Conservation (phyloP, 768 basidiomycete species). For the Lactifluus pinguis region DNA sequence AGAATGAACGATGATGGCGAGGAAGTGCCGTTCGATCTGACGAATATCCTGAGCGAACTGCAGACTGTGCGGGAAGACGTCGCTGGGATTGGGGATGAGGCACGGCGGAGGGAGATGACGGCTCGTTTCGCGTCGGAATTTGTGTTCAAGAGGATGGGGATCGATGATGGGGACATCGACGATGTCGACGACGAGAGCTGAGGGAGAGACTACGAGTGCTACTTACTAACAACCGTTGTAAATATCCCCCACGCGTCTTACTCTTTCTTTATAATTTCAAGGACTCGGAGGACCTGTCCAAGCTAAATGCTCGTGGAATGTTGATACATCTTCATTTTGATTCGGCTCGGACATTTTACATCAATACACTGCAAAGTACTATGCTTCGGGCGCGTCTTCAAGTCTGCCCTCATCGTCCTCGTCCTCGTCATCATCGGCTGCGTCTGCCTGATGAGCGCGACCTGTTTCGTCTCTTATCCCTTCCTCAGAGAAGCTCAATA, state of each 20-base stretch:
- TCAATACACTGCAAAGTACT: neutral
- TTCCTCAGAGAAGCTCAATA: slow-evolving; percentile 76
- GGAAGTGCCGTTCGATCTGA: slow-evolving; percentile 13
- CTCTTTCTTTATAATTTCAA: neutral
- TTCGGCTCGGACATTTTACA: neutral
- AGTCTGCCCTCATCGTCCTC: neutral
- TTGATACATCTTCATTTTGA: neutral
- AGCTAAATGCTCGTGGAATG: neutral
- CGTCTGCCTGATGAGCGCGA: slow-evolving; percentile 17
- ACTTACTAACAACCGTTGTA: too few species aligned
- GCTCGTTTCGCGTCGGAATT: slow-evolving; percentile 18
- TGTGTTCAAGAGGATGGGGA: slow-evolving; percentile 13
- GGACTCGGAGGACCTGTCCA: neutral
- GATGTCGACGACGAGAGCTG: neutral
- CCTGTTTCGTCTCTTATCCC: slow-evolving; percentile 64
- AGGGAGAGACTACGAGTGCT: neutral
- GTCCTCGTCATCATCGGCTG: slow-evolving; percentile 18
- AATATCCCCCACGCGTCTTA: neutral
- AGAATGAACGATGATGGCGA: neutral
- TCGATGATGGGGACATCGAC: slow-evolving; percentile 9
- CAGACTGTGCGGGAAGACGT: slow-evolving; percentile 14
- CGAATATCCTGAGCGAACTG: slow-evolving; percentile 10
- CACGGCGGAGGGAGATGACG: slow-evolving; percentile 9
- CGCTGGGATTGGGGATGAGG: slow-evolving; percentile 16
- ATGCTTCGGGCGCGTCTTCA: neutral